Evolutionary conservation across 768 basidiomycete species (phyloP).

Genomic region (Hortiboletus campestris): DNA sequence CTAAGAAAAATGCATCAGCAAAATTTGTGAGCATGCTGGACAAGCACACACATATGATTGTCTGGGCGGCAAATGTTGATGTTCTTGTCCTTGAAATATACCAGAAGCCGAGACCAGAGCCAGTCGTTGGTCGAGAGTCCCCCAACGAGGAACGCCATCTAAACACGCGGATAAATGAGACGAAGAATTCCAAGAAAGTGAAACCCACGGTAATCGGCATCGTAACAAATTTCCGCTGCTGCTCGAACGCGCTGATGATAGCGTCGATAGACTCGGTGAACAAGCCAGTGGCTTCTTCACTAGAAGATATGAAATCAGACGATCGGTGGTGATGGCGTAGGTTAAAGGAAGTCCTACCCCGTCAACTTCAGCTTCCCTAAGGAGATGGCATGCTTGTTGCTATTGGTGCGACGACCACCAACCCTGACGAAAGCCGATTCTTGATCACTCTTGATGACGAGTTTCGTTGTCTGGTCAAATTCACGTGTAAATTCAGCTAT

Average conservation of each 20-base stretch:
- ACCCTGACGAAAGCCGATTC: constrained; percentile 10
- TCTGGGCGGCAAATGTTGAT: constrained; percentile 5
- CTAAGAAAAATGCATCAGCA: not conserved
- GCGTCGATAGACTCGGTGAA: constrained; percentile 9
- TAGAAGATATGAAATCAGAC: not conserved
- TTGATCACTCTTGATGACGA: constrained; percentile 1
- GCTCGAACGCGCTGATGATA: constrained; percentile 10
- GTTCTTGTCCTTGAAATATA: constrained; percentile 3
- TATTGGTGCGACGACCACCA: not conserved
- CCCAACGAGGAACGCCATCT: constrained; percentile 16
- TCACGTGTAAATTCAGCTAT: constrained; percentile 1
- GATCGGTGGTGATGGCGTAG: no score
- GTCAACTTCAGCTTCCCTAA: constrained; percentile 10
- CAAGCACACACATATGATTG: constrained; percentile 5
- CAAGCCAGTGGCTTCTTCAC: constrained; percentile 9
- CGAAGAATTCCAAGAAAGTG: not conserved
- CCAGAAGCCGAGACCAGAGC: constrained; percentile 10
- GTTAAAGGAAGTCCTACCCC: constrained; percentile 6
- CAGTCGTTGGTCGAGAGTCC: constrained; percentile 9
- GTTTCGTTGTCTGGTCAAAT: constrained; percentile 5
- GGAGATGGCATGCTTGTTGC: not conserved
- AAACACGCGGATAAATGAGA: not conserved
- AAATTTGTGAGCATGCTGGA: not conserved
- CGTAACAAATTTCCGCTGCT: constrained; percentile 1
- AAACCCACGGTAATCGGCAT: constrained; percentile 1